phyloP scores from a whole-genome alignment of 2,329 filamentous ascomycete genomes.

The Pseudogymnoascus sp. region DNA sequence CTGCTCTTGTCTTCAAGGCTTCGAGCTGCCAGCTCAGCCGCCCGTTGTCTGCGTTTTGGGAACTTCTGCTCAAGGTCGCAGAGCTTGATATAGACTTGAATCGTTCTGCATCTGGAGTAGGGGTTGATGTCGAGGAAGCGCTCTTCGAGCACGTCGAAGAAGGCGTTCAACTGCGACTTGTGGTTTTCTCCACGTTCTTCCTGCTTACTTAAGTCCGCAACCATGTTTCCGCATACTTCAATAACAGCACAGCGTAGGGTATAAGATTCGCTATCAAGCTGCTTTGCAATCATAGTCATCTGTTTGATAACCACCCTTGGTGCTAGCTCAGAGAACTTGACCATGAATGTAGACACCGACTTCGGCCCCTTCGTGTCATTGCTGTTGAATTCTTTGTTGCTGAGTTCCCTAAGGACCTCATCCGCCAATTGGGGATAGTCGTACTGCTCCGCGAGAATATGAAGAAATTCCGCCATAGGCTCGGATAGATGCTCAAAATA shows the following conservation, averaged over 20 bases:
- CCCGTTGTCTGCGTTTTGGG: slow-evolving; percentile 81
- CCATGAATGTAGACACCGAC: slow-evolving; percentile 88
- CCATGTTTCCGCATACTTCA: slow-evolving; percentile 94
- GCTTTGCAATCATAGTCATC: slow-evolving; percentile 89
- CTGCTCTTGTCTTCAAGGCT: slow-evolving; percentile 98
- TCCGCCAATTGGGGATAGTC: slow-evolving; percentile 93
- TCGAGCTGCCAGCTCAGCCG: slow-evolving; percentile 76
- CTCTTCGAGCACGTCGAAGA: slow-evolving; percentile 94
- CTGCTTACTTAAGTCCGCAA: slow-evolving; percentile 81
- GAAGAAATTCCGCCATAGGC: slow-evolving; percentile 96
- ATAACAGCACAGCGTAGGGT: slow-evolving; percentile 89
- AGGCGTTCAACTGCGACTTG: slow-evolving; percentile 91
- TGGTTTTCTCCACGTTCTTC: slow-evolving; percentile 88
- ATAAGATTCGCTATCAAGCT: slow-evolving; percentile 95
- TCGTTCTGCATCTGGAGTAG: slow-evolving; percentile 83
- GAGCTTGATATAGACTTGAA: slow-evolving; percentile 87
- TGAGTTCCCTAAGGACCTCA: slow-evolving; percentile 87
- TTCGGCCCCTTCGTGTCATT: slow-evolving; percentile 95
- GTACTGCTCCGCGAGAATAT: slow-evolving; percentile 94
- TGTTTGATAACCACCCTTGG: slow-evolving; percentile 93
- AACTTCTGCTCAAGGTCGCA: slow-evolving; percentile 96
- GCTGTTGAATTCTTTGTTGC: slow-evolving; percentile 96
- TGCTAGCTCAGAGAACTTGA: slow-evolving; percentile 85
- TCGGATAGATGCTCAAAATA: slow-evolving; percentile 99
- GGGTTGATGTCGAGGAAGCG: slow-evolving; percentile 95